These are phyloP conservation scores for Rhynchosporium agropyri DNA, from an alignment of 2,329 filamentous ascomycete species.

Conservation along the genomic window DNA sequence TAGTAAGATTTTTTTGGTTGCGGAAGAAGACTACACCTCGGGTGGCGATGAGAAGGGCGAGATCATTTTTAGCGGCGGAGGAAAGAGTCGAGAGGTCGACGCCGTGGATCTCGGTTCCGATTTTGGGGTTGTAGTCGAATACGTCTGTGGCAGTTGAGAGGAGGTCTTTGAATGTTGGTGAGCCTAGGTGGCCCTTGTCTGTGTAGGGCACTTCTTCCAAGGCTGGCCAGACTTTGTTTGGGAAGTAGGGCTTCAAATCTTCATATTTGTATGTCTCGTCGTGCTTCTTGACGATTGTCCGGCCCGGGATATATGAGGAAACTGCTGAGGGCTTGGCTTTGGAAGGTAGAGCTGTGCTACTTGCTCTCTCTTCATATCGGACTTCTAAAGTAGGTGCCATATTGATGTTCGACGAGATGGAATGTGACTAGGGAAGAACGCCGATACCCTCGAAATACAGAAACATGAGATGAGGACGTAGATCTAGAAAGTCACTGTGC, in stretches of 20 bases:
- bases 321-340: conserved; percentile 19
- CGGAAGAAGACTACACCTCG: conserved; percentile 62
- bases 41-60: conserved; percentile 54
- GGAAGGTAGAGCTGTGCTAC: conserved; percentile 6
- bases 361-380: conserved; percentile 19
- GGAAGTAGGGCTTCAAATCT: conserved; percentile 55
- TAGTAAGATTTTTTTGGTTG: conserved; percentile 55
- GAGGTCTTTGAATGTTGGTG: conserved; percentile 56
- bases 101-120: conserved; percentile 44
- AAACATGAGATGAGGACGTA: background rate
- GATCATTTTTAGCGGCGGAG: conserved; percentile 52
- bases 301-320: conserved; percentile 46
- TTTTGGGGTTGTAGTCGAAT: conserved; percentile 54
- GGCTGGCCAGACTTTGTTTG: conserved; percentile 54
- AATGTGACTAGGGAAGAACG: background rate
- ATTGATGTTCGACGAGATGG: background rate
- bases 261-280: conserved; percentile 55
- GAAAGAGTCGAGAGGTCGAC: conserved; percentile 40
- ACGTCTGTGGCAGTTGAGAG: conserved; percentile 55
- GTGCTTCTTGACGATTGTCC: conserved; percentile 48
- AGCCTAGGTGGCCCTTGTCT: conserved; percentile 57
- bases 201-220: conserved; percentile 52
- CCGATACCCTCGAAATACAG: background rate
- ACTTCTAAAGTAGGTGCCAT: conserved; percentile 33
- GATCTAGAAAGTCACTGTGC: background rate